Evolutionary conservation across 176 grass and related monocot genomes (phyloP), one percentile per base, ranked within the genome.

Genomic region (Coix lacrymajobi): DNA sequence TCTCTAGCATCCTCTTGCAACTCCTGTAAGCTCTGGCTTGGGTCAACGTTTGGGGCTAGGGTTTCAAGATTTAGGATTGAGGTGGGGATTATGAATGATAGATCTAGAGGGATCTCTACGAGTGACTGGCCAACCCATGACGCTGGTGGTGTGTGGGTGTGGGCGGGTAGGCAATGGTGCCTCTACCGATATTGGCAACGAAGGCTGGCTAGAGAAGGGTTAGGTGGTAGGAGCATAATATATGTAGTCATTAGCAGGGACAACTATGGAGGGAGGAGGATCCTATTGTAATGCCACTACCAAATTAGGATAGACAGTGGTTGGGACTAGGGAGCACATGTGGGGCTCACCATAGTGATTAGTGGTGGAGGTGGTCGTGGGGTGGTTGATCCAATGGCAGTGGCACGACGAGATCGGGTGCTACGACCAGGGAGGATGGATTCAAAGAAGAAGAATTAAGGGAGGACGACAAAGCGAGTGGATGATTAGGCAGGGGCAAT

Each of bases 171-270:
- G 22, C 2, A 56, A 10, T 22, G 52, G 22, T 56, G 52, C 0
- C 22, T 1, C 1, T 0, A 0, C 1, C 8, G 3, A 22, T 56
- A 11, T 24, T 56, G 52, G 22, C 0, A 3, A 11, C 0, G 0
- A 3, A 56, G 52, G 22, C 8, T 3, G 0, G 17, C 24, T 56
- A n/a, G 2, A 22, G 22, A 7, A 54, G 19, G 49, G 48, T 51
- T 20, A 20, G 48, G 17, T 51, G 48, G 48, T 2, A 51, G 7
- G 19, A 7, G 19, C 19, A n/a, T 3, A 0, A 9, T 0, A 56
- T 10, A 10, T n/a, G 0, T 56, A n/a, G 20, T n/a, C 2, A 2
- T n/a, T n/a, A 56, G 51, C 0, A 56, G 15, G n/a, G 7, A 56
- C 8, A 0, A 0, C 3, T 56, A 4, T n/a, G 8, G 51, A 9